Evolutionary conservation across 768 basidiomycete genomes (phyloP), one percentile per base, ranked within the genome.

Genomic region (Mycena kentingensis): DNA sequence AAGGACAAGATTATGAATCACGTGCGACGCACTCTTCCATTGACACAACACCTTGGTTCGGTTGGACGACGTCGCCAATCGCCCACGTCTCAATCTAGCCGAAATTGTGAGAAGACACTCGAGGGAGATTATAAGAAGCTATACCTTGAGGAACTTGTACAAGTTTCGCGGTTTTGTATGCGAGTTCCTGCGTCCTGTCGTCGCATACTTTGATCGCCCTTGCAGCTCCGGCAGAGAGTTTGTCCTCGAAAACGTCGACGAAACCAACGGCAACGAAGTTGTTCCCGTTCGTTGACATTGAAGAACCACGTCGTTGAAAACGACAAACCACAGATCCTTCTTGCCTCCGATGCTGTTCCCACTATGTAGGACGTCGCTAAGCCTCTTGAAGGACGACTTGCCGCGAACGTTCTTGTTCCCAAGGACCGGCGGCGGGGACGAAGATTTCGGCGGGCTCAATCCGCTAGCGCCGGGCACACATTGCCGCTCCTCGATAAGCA

Each of bases 261-360:
- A 77, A 8, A 85, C 87, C 54, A 93, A 67, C 2, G 91, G 91
- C 42, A 93, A 66, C 7, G 87, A 88, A 0, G 97, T 99, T 6
- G 87, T 87, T 10, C 97, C 96, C 2, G 87, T 89, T 48, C 91
- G 80, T 63, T 94, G 91, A 67, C 95, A 98, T 39, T 93, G 82
- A 31, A 99, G 71, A 5, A 93, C 87, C 39, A 99, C 96, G 64
- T 99, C 97, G 50, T 94, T 95, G 76, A 99, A 98, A 13, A 87
- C 83, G 2, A 99, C 91, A 49, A 95, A 78, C 97, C 97, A 99
- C 37, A 93, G 65, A 61, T 99, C 96, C 64, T 87, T 86, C 75
- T 88, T 90, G 27, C 87, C 76, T 29, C 78, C 79, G 16, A 80
- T 64, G 63, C 65, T 86, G 75, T 75, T 75, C 12, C 78, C 69